These are phyloP conservation scores for Trichoderma orchidacearum DNA, from an alignment of 495 filamentous ascomycete species.

Conservation along the genomic window DNA sequence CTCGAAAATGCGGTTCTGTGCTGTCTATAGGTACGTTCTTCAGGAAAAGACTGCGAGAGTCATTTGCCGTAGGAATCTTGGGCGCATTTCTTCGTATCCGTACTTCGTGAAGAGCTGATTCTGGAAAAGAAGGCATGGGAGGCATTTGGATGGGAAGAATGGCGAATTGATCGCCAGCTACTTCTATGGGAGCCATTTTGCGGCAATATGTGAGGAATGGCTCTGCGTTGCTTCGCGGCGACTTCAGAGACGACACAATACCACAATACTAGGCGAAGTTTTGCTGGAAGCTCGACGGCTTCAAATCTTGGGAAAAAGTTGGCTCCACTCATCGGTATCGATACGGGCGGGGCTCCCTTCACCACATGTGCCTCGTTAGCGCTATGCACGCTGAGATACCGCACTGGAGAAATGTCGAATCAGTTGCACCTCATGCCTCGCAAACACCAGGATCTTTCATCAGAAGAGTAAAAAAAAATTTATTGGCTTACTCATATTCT, in stretches of 20 bases:
- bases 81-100: constrained; percentile 75
- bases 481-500: no score
- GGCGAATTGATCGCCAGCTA: constrained; percentile 29
- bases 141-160: constrained; percentile 48
- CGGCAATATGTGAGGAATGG: not conserved
- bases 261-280: not conserved
- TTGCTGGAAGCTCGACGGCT: not conserved
- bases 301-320: not conserved
- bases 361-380: no score
- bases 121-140: constrained; percentile 39
- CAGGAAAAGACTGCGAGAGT: constrained; percentile 67
- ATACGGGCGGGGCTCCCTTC: not conserved
- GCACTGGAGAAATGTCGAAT: no score
- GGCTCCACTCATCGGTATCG: not conserved
- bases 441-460: not conserved
- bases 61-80: constrained; percentile 56
- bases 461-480: not conserved
- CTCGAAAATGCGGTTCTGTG: constrained; percentile 60
- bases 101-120: constrained; percentile 61
- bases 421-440: no score
- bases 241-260: no score
- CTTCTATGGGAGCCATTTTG: constrained; percentile 16
- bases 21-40: constrained; percentile 81
- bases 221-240: not conserved
- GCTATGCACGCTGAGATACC: no score